These are phyloP conservation scores for Coemansia sp. DNA, from an alignment of 192 early-diverging fungal species.

Conservation along the genomic window DNA sequence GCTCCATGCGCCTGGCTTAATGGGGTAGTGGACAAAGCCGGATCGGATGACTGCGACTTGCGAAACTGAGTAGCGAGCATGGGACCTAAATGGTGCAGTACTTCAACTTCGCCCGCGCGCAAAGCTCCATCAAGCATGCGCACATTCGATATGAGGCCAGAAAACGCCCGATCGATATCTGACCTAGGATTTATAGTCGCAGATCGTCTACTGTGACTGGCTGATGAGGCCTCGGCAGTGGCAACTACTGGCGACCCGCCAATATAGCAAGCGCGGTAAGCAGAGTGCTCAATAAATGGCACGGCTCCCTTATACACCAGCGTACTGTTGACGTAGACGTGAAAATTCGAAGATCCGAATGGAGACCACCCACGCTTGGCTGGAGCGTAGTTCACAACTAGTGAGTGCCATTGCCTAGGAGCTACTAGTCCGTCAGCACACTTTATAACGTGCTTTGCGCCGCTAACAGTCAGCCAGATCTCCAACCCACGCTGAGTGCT, in stretches of 20 bases:
- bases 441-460: constrained; percentile 10
- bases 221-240: not conserved
- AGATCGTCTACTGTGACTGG: not conserved
- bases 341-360: constrained; percentile 40
- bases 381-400: constrained; percentile 32
- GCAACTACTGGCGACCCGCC: constrained; percentile 17
- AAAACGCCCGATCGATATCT: constrained; percentile 4
- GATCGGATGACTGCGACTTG: constrained; percentile 21
- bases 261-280: constrained; percentile 28
- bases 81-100: constrained; percentile 38
- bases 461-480: constrained; percentile 16
- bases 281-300: constrained; percentile 32
- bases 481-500: constrained; percentile 16
- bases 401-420: constrained; percentile 26
- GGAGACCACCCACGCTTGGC: constrained; percentile 50
- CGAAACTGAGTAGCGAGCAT: constrained; percentile 25
- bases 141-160: constrained; percentile 24
- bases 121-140: constrained; percentile 47
- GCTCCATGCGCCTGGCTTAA: constrained; percentile 14
- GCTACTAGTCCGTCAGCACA: constrained; percentile 26
- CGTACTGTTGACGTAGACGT: constrained; percentile 30
- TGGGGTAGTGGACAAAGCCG: constrained; percentile 1
- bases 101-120: constrained; percentile 23
- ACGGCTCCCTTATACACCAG: constrained; percentile 28
- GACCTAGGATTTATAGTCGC: too few relatives aligned